A percentile compares a stretch with the other conserved stretches of the same genome.
These are phyloP conservation scores for Fusarium virguliforme DNA, from an alignment of 2,329 filamentous ascomycete genomes.

Conservation along the genomic window DNA sequence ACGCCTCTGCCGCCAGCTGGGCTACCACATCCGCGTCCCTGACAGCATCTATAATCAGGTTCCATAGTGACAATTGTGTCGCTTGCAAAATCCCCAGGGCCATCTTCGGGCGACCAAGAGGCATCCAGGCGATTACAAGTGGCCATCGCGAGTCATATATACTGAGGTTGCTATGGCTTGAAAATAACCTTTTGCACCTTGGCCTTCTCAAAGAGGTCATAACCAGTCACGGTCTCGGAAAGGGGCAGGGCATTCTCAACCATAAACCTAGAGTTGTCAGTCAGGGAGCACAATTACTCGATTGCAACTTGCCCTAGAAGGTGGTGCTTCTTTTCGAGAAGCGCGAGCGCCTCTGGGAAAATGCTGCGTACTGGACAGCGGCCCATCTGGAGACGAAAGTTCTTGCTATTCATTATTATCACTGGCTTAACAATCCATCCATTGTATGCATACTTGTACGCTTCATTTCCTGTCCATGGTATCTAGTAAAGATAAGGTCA, in stretches of 20 bases:
- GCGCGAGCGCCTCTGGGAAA: neutral
- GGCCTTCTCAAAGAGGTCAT: conserved; percentile 2
- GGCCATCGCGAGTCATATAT: no score
- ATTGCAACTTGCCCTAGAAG: neutral
- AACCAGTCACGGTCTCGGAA: neutral
- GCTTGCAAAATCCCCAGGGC: no score
- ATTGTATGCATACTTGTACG: neutral
- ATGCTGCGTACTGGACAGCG: neutral
- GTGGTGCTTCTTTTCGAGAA: neutral
- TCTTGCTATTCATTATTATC: neutral
- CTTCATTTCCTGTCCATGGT: neutral
- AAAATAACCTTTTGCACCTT: neutral
- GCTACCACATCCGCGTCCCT: no score
- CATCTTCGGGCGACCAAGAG: no score
- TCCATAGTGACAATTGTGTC: no score
- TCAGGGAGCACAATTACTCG: neutral
- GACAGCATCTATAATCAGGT: no score
- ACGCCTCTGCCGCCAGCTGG: no score
- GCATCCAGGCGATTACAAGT: no score
- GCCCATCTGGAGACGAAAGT: conserved; percentile 1
- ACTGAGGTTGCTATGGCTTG: neutral
- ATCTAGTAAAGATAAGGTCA: neutral
- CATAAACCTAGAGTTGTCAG: neutral
- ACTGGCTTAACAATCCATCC: neutral
- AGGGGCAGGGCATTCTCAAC: neutral